phyloP scores from a whole-genome alignment of 306 rosid species.

The Malus asiatica region DNA sequence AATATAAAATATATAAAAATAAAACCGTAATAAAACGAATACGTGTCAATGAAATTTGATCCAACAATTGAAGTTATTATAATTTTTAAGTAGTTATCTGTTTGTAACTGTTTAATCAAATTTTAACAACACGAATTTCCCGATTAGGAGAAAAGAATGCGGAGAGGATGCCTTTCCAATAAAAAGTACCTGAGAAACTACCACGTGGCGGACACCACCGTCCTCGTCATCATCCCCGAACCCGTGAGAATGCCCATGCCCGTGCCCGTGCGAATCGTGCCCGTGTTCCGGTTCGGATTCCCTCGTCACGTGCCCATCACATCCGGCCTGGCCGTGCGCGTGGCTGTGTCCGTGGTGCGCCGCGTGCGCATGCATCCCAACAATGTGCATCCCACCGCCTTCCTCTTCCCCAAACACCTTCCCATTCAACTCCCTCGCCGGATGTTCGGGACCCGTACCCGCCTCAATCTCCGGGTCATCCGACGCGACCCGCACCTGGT shows the following conservation, averaged over 20 bases:
- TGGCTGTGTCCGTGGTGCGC: slow-evolving; percentile 82
- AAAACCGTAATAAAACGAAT: not conserved
- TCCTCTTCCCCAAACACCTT: slow-evolving; percentile 85
- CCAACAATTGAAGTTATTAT: fast-evolving
- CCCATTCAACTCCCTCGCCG: slow-evolving; percentile 22
- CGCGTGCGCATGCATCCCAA: slow-evolving; percentile 94
- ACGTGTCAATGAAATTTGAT: fast-evolving
- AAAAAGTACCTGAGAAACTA: slow-evolving; percentile 71
- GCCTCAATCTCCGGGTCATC: slow-evolving; percentile 31
- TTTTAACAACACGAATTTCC: fast-evolving
- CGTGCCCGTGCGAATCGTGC: slow-evolving; percentile 12
- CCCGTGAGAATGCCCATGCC: slow-evolving; percentile 44
- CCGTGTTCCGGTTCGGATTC: slow-evolving; percentile 6
- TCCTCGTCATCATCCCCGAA: slow-evolving; percentile 34
- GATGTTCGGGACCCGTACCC: slow-evolving; percentile 13
- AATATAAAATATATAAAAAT: not conserved
- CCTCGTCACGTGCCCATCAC: slow-evolving; percentile 36
- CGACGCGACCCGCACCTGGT: slow-evolving; percentile 35
- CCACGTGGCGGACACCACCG: slow-evolving; percentile 62
- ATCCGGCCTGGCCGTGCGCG: slow-evolving; percentile 55
- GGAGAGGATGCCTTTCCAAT: not conserved
- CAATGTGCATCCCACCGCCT: slow-evolving; percentile 91
- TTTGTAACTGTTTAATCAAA: fast-evolving
- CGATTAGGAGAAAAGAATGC: fast-evolving
- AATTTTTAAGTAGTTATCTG: fast-evolving